Evolutionary conservation across 2,329 filamentous ascomycete genomes (phyloP).

Genomic region (Cladosporium colombiae): DNA sequence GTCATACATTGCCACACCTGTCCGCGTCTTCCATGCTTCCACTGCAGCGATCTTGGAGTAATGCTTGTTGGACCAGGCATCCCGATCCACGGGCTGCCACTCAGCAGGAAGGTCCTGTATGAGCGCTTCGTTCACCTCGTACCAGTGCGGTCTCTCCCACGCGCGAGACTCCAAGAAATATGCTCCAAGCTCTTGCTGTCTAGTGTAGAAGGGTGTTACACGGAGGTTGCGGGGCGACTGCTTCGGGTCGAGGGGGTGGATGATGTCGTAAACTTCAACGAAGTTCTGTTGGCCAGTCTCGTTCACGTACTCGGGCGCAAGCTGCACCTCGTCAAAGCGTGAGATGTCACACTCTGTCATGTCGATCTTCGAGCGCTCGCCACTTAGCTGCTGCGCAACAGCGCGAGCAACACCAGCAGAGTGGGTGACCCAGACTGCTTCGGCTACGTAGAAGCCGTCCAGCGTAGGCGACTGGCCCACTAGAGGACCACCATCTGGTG

Average conservation of each 20-base stretch:
- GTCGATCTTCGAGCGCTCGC: slow-evolving; percentile 57
- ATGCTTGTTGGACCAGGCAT: slow-evolving; percentile 59
- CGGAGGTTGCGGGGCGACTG: slow-evolving; percentile 60
- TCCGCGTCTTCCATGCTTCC: slow-evolving; percentile 66
- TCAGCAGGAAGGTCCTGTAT: slow-evolving; percentile 53
- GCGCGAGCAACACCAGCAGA: slow-evolving; percentile 64
- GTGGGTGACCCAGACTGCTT: slow-evolving; percentile 68
- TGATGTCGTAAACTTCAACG: slow-evolving; percentile 64
- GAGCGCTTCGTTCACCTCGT: slow-evolving; percentile 56
- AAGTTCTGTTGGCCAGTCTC: slow-evolving; percentile 65
- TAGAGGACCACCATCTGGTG: slow-evolving; percentile 62
- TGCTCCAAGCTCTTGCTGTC: slow-evolving; percentile 57
- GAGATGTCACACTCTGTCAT: slow-evolving; percentile 60
- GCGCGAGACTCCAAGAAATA: slow-evolving; percentile 61
- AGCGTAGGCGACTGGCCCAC: slow-evolving; percentile 60
- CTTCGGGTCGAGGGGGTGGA: slow-evolving; percentile 61
- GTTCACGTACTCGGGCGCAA: slow-evolving; percentile 56
- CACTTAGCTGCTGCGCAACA: slow-evolving; percentile 59
- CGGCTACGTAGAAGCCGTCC: slow-evolving; percentile 64
- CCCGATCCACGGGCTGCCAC: slow-evolving; percentile 58
- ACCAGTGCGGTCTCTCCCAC: slow-evolving; percentile 67
- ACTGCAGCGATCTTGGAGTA: slow-evolving; percentile 61
- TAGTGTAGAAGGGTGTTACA: slow-evolving; percentile 58
- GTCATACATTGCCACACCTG: slow-evolving; percentile 63
- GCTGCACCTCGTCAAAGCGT: slow-evolving; percentile 63